Base-by-base conservation (phyloP, 2,329 filamentous ascomycete species). In the Alternaria angustiovoidea region DNA sequence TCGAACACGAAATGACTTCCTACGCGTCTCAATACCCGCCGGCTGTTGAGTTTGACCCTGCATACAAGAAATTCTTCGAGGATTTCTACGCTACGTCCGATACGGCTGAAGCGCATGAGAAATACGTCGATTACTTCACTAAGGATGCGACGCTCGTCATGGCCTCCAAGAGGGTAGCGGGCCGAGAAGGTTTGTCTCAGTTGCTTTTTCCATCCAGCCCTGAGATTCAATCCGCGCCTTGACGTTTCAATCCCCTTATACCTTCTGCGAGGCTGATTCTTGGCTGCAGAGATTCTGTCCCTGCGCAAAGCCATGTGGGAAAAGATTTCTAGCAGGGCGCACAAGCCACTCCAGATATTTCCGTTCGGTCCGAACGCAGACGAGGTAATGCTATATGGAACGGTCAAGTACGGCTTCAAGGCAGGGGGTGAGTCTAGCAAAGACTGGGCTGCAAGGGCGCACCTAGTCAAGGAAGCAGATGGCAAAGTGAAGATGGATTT, bases 361-460 rank as follows among this genome's bases (percentile, higher is more conserved):
- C 80, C 84, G 0, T 86, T 84, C 68, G 82, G 83, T 7, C 58
- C 75, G 3, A 74, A 76, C 39, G 72, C 79, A 1, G 73, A 83
- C 30, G 83, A 87, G 63, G 79, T 85, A 18, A 87, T 87, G 85
- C 66, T 87, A 4, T 81, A 82, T 64, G 85, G 85, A 1, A 83
- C 74, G 4, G 86, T 87, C 12, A 80, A 80, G 42, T 87, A 86
- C 72, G 79, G 69, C 14, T 67, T 87, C 54, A 86, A 85, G 68
- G 82, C 83, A 67, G 85, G 84, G 16, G 79, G 78, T 28, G 76
- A 79, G 51, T 75, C 75, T 4, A 69, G 69, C 2, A 71, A 86
- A 4, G 84, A 86, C 11, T 88, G 86, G 86, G 83, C 84, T 18
- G 86, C 81, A 52, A 78, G 84, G 62, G 86, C 84, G 4, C 79